Percentiles rank a stretch among this genome's conserved stretches.
phyloP scores from a whole-genome alignment of 345 rosid species.

The Clausena lansium region DNA sequence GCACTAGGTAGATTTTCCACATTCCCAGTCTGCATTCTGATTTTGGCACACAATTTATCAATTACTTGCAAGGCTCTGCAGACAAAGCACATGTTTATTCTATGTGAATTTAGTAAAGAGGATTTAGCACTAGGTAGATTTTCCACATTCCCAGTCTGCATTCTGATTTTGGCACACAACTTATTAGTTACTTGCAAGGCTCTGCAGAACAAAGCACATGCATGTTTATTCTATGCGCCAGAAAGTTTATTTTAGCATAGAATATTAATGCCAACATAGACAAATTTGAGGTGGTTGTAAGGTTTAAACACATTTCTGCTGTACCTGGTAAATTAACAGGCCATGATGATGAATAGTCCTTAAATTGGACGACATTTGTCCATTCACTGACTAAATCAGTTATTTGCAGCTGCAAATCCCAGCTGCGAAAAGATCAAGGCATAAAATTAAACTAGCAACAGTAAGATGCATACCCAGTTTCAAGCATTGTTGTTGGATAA shows the following conservation, averaged over 20 bases:
- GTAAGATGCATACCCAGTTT: conserved; percentile 71
- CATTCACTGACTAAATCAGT: background rate
- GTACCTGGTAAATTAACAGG: background rate
- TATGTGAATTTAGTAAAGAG: background rate
- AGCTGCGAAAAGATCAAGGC: background rate
- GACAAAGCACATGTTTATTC: background rate
- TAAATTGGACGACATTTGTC: background rate
- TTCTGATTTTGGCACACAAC: background rate
- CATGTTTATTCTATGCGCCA: too few relatives aligned
- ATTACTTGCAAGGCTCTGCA: background rate
- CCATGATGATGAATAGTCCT: background rate
- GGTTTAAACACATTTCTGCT: background rate
- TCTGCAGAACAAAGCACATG: too few relatives aligned
- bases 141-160: background rate
- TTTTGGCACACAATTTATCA: background rate
- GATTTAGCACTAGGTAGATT: background rate
- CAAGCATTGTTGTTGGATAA: conserved; percentile 93
- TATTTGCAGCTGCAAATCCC: conserved; percentile 11
- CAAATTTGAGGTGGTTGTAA: background rate
- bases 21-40: background rate
- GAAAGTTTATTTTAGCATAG: background rate
- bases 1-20: background rate
- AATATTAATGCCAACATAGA: background rate
- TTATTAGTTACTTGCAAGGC: too few relatives aligned
- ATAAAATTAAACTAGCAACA: background rate